phyloP scores from a whole-genome alignment of 1,284 basidiomycete genomes.

The Cutaneotrichosporon cavernicola region DNA sequence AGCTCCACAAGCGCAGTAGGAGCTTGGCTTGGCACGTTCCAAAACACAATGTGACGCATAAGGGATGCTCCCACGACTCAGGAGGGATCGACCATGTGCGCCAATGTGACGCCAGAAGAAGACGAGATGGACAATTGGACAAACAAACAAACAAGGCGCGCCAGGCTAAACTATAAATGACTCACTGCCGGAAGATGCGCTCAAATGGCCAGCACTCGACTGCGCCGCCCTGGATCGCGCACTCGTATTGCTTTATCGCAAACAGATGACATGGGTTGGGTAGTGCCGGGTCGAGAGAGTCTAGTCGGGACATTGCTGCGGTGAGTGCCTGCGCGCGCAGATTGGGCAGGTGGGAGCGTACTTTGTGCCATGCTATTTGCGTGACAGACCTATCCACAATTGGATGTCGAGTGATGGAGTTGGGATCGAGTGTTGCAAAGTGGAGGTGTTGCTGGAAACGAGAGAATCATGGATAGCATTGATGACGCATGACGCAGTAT shows the following conservation, averaged over 20 bases:
- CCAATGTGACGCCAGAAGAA: background rate
- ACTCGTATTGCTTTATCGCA: constrained; percentile 23
- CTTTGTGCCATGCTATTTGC: background rate
- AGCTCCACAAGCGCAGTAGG: background rate
- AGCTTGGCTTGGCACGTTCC: background rate
- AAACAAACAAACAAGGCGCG: background rate
- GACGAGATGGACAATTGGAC: background rate
- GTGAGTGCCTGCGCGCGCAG: background rate
- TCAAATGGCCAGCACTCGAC: constrained; percentile 24
- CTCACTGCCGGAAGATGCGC: constrained; percentile 28
- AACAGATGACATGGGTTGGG: constrained; percentile 17
- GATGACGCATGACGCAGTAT: background rate
- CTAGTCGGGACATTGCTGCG: background rate
- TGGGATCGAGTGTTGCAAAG: background rate
- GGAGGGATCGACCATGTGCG: background rate
- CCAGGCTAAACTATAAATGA: constrained; percentile 2
- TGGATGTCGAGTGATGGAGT: background rate
- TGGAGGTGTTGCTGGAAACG: background rate
- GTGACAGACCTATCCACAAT: background rate
- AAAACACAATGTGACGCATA: background rate
- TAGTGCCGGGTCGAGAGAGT: background rate
- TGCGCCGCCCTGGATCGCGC: constrained; percentile 5
- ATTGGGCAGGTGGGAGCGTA: background rate
- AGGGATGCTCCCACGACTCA: background rate
- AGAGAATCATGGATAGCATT: background rate